Evolutionary conservation across 768 basidiomycete species (phyloP).

Genomic region (Dioszegia crocea): DNA sequence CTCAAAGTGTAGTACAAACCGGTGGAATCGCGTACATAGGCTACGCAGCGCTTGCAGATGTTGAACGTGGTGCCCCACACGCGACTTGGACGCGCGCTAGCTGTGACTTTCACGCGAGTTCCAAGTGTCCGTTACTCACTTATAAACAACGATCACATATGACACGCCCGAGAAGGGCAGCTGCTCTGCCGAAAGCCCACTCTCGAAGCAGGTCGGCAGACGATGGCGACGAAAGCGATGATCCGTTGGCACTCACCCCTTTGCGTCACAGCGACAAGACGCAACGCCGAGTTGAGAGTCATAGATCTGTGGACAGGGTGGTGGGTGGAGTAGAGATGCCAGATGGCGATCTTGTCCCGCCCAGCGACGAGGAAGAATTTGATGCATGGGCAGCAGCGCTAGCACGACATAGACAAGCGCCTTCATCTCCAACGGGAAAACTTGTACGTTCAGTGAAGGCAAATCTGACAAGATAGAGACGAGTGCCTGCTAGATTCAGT

Average conservation of each 20-base stretch:
- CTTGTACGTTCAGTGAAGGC: not conserved
- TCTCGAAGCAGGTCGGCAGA: too few relatives aligned
- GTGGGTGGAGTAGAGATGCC: constrained; percentile 9
- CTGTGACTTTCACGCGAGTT: too few relatives aligned
- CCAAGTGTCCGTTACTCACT: too few relatives aligned
- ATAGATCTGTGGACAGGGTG: not conserved
- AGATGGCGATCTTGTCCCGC: constrained; percentile 29
- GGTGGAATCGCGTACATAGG: too few relatives aligned
- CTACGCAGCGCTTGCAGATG: too few relatives aligned
- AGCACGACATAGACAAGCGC: not conserved
- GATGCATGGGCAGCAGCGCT: constrained; percentile 19
- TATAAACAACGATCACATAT: too few relatives aligned
- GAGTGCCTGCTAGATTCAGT: not conserved
- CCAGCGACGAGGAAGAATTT: constrained; percentile 35
- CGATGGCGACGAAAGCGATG: not conserved
- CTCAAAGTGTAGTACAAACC: too few relatives aligned
- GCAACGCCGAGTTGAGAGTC: not conserved
- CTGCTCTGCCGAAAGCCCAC: too few relatives aligned
- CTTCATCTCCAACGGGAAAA: not conserved
- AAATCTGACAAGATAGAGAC: too few relatives aligned
- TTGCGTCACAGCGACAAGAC: not conserved
- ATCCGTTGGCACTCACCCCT: not conserved
- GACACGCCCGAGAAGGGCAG: too few relatives aligned
- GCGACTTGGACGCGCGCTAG: too few relatives aligned
- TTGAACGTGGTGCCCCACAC: too few relatives aligned